Base-by-base conservation (phyloP, 2,329 filamentous ascomycete genomes). In the Claviceps lovelessii region DNA sequence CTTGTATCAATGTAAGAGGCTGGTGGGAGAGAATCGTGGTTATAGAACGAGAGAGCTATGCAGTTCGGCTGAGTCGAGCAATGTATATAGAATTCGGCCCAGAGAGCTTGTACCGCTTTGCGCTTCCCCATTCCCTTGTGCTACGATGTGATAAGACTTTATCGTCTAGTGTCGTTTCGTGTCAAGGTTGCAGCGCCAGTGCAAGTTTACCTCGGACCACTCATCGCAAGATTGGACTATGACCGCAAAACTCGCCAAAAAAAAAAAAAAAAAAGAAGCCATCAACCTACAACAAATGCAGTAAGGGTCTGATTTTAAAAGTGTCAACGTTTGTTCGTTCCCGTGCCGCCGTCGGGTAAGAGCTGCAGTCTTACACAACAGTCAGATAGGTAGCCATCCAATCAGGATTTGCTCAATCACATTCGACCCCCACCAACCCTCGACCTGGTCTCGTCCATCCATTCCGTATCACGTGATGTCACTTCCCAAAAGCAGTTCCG, bases 401-500 rank as follows among this genome's bases (percentile, higher is more conserved):
- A 47, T 47, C 45, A 29, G 15, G 45, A 41, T 6, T n/a, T 39
- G 8, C 42, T 55, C 49, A 55, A 57, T 58, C 52, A 49, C 29
- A 41, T 37, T 15, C 50, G 2, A 23, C 23, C 23, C 17, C 31
- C 31, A 33, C 31, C 31, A 33, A 33, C 8, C 15, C 35, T 19
- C 31, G 9, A 28, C 51, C 47, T 23, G 23, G 23, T 23, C 17
- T 5, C 5, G 17, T n/a, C 29, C 41, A 52, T 31, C 44, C 44
- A 19, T 46, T 4, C 6, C 7, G 23, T 11, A 28, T 58, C 59
- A 61, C 59, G 58, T 59, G 58, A 58, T 49, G 13, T 33, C 33
- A 49, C 33, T 44, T 44, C 44, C 48, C 29, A 49, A 48, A 33
- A 31, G 46, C 45, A 66, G 63, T 63, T 65, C 63, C 65, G 65